Conservation (phyloP, 176 grass and related monocot species). For the Cymbopogon citratus region DNA sequence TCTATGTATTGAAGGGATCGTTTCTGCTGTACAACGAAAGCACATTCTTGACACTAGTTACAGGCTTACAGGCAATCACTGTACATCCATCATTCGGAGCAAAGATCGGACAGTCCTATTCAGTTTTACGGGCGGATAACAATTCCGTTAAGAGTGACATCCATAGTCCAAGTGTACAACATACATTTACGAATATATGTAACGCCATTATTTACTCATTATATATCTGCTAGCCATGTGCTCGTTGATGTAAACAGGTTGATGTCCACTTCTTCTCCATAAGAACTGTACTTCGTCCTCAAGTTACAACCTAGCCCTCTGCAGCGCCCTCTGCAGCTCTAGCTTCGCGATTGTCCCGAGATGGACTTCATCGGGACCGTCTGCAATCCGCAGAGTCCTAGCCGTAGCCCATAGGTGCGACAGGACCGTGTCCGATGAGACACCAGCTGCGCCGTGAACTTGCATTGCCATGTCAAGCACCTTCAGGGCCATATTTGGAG, state of each 20-base stretch:
- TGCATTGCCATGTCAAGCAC: constrained; percentile 95
- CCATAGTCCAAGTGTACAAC: background rate
- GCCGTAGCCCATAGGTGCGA: constrained; percentile 83
- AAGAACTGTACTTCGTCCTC: background rate
- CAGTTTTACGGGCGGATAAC: background rate
- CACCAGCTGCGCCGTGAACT: constrained; percentile 81
- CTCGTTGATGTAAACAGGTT: background rate
- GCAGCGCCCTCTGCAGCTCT: constrained; percentile 61
- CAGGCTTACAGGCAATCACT: too few relatives aligned
- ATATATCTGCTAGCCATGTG: background rate
- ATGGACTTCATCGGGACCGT: constrained; percentile 95
- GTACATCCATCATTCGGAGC: too few relatives aligned
- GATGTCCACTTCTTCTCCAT: background rate
- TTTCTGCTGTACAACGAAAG: background rate
- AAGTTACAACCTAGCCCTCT: constrained; percentile 50
- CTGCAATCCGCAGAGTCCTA: constrained; percentile 74
- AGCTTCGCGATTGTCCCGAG: constrained; percentile 84
- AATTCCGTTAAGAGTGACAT: too few relatives aligned
- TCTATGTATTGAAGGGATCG: background rate
- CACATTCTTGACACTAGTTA: background rate
- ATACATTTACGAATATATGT: constrained; percentile 1
- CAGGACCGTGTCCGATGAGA: constrained; percentile 67
- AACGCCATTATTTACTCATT: constrained; percentile 13
- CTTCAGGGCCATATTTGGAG: constrained; percentile 92
- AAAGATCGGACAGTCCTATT: background rate